phyloP scores from a whole-genome alignment of 2,329 filamentous ascomycete genomes.

The Gnomoniopsis sp. region DNA sequence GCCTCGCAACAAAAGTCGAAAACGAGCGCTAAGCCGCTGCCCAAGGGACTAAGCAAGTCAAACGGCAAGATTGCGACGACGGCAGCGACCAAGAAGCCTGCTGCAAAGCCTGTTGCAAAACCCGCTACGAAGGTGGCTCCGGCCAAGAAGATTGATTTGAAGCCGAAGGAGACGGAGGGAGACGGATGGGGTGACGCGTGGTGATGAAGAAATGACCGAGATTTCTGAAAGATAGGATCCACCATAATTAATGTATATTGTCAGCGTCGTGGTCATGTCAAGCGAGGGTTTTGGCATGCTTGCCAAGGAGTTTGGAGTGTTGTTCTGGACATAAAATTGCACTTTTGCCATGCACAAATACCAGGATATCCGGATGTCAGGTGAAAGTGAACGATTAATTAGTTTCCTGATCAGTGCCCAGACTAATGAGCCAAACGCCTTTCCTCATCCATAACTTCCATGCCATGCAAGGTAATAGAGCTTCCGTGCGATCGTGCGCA shows the following conservation, averaged over 20 bases:
- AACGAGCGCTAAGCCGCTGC: slow-evolving; percentile 61
- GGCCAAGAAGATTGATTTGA: slow-evolving; percentile 67
- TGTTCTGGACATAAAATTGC: neutral
- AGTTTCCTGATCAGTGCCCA: neutral
- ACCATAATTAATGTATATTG: slow-evolving; percentile 9
- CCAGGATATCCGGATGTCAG: neutral
- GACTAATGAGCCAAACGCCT: neutral
- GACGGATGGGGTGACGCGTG: slow-evolving; percentile 66
- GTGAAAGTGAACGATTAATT: neutral
- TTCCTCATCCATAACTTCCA: neutral
- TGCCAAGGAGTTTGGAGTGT: slow-evolving; percentile 8
- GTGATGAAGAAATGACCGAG: slow-evolving; percentile 32
- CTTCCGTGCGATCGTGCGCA: neutral
- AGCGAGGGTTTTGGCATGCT: slow-evolving; percentile 2
- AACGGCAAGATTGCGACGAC: slow-evolving; percentile 34
- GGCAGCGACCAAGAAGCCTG: slow-evolving; percentile 37
- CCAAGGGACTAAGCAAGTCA: slow-evolving; percentile 75
- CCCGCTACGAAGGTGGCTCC: slow-evolving; percentile 36
- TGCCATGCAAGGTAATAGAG: neutral
- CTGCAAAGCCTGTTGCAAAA: slow-evolving; percentile 19
- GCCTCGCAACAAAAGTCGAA: slow-evolving; percentile 82
- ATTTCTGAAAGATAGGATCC: neutral
- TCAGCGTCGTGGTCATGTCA: neutral
- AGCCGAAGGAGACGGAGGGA: slow-evolving; percentile 56
- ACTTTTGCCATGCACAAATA: neutral